Base-by-base conservation (phyloP, 768 basidiomycete species). In the Russula lepida region DNA sequence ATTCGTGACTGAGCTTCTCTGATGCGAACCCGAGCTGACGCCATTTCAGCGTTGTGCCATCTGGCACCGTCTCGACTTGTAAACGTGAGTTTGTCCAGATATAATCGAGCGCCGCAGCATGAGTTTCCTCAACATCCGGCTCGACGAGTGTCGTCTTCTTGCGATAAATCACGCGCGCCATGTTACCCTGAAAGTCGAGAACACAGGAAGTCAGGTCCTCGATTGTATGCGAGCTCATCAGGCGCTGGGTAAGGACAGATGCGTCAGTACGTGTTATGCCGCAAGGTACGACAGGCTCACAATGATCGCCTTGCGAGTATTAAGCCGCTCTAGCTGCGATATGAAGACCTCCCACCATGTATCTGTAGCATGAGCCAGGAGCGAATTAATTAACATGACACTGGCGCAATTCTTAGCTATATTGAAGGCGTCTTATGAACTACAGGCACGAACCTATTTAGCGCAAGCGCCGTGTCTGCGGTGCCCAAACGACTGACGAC, bases 341-440 rank as follows among this genome's bases (percentile, higher is more conserved):
- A 87, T 84, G 69, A 94, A 89, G 64, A 87, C 84, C 52, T 88
- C 84, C 88, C 90, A 93, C 61, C 83, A 79, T 1, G 74, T 72
- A 68, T 92, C 89, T 50, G 79, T 86, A n/a, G 84, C 89, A 68
- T 92, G 86, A 8, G 86, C 80, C 59, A 95, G 71, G 11, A 95
- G 76, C 8, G 91, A 89, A 69, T 94, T 93, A 67, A 95, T 89
- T 66, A 95, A 75, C 84, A 89, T 91, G 83, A 95, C 85, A 64
- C 91, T 92, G 66, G 6, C 47, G 64, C 17, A 39, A 43, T 33
- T 48, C 56, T 58, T 50, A 63, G 62, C n/a, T 25, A 48, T 56
- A 58, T n/a, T 35, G 69, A 54, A 62, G 60, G 53, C 67, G 11
- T 60, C 37, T 48, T 37, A 41, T 54, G 37, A 58, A 56, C 32